phyloP scores from a whole-genome alignment of 495 filamentous ascomycete genomes.

The Parathielavia appendiculata region DNA sequence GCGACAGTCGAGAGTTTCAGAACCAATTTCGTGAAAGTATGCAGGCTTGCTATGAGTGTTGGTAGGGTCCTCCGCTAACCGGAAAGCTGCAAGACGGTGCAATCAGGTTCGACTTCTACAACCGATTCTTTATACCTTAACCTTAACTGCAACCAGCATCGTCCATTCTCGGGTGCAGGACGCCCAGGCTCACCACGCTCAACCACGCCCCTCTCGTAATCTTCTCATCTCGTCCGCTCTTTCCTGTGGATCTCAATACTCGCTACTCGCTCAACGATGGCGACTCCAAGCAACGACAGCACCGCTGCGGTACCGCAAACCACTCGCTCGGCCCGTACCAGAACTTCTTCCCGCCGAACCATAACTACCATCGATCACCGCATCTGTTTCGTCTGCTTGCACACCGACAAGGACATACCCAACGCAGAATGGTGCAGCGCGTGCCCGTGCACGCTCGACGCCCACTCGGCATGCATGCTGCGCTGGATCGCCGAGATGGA shows the following conservation, averaged over 20 bases:
- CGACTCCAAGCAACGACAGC: not conserved
- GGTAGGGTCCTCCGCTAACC: too few species aligned
- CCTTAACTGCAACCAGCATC: too few species aligned
- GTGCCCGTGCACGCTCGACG: conserved; percentile 82
- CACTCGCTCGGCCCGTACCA: not conserved
- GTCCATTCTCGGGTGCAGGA: too few species aligned
- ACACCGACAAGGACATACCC: conserved; percentile 61
- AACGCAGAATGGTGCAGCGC: conserved; percentile 75
- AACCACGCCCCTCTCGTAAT: not conserved
- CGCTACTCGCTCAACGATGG: not conserved
- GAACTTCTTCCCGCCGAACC: conserved; percentile 9
- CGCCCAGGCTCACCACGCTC: too few species aligned
- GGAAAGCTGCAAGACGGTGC: too few species aligned
- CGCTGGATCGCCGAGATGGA: conserved; percentile 88
- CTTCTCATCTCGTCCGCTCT: not conserved
- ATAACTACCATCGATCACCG: conserved; percentile 40
- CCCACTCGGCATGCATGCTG: conserved; percentile 85
- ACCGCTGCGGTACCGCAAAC: not conserved
- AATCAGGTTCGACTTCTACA: too few species aligned
- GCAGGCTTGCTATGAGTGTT: too few species aligned
- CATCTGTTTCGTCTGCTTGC: conserved; percentile 92
- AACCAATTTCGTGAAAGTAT: too few species aligned
- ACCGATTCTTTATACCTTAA: too few species aligned
- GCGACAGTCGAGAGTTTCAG: too few species aligned
- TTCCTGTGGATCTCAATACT: not conserved